Conservation (phyloP, 23 red algal genomes). For the Pyropia yezoensis region DNA sequence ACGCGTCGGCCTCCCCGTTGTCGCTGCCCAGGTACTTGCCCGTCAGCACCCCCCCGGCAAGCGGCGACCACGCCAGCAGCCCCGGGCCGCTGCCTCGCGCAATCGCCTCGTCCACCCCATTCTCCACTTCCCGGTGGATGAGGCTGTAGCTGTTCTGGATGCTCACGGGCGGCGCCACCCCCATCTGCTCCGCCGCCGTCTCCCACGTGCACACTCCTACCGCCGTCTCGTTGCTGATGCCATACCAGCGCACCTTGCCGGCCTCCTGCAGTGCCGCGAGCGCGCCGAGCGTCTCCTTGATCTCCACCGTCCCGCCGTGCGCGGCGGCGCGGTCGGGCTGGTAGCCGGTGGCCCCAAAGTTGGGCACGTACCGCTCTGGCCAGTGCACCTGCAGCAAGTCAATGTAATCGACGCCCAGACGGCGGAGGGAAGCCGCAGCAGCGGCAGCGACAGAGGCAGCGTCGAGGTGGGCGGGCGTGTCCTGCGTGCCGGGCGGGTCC, state of each 20-base stretch:
- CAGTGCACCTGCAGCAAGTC: constrained; percentile 94
- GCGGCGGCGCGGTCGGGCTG: constrained; percentile 31
- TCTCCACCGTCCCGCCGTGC: constrained; percentile 5
- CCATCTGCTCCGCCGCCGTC: constrained; percentile 10
- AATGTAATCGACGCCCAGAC: constrained; percentile 70
- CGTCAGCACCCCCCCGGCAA: constrained; percentile 77
- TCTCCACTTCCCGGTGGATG: constrained; percentile 75
- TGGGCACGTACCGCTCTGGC: constrained; percentile 89
- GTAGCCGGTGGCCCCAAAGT: constrained; percentile 69
- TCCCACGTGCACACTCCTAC: constrained; percentile 47
- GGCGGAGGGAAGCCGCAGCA: constrained; percentile 38
- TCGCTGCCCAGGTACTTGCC: constrained; percentile 62
- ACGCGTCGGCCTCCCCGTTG: not conserved
- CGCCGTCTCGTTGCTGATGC: constrained; percentile 89
- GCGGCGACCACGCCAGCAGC: constrained; percentile 70
- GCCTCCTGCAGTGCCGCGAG: constrained; percentile 57
- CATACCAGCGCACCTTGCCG: constrained; percentile 64
- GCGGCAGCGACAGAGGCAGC: constrained; percentile 31
- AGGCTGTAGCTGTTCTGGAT: constrained; percentile 87
- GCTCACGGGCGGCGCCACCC: constrained; percentile 34
- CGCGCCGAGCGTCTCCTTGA: constrained; percentile 52
- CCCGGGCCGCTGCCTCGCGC: constrained; percentile 25
- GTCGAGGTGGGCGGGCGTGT: constrained; percentile 15
- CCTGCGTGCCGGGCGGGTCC: constrained; percentile 17
- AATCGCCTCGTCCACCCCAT: constrained; percentile 52